Evolutionary conservation across 2,329 filamentous ascomycete genomes (phyloP), one percentile per base, ranked within the genome.

Genomic region (Mycosphaerella sp.): DNA sequence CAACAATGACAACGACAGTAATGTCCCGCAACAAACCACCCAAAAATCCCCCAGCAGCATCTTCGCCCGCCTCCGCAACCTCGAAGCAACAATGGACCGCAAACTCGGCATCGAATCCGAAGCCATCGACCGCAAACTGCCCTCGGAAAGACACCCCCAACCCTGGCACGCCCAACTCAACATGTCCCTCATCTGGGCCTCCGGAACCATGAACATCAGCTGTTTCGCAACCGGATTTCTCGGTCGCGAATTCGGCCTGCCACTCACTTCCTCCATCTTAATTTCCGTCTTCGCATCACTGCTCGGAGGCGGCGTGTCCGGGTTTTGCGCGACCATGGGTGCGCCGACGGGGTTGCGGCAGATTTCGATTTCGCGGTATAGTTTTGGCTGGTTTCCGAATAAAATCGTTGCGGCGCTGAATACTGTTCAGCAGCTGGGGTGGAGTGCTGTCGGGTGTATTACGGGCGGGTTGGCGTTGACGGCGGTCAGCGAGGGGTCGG

Each of bases 341-440:
- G 57, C 66, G 0, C 58, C 64, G 3, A 68, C 65, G 1, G 66
- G 66, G 50, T 62, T 76, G 17, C 68, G 74, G 42, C 70, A 73
- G 49, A 74, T 76, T 42, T 65, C 65, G 2, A 68, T 72, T 27
- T 69, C 70, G 43, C 66, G 73, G 44, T 75, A 73, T 57, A 73
- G 71, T n/a, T 74, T 76, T 52, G 74, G 74, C n/a, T 76, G 73
- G 69, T 76, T 68, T 54, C 73, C 73, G 13, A 73, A 73, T 46
- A 76, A 76, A 56, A 62, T 76, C 49, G 69, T 73, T 49, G 73
- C 72, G 4, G 61, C 70, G 1, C 68, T 76, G 40, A 77, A 76
- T 42, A 70, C 73, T 25, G 64, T 76, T 27, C 68, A 74, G 42
- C 73, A 75, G 55, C 65, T 73, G 21, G 71, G 71, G 3, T 74